Percentiles rank a stretch among this genome's conserved stretches.
These are phyloP conservation scores for Spiraea crenata DNA, from an alignment of 331 rosid genomes.

Conservation along the genomic window DNA sequence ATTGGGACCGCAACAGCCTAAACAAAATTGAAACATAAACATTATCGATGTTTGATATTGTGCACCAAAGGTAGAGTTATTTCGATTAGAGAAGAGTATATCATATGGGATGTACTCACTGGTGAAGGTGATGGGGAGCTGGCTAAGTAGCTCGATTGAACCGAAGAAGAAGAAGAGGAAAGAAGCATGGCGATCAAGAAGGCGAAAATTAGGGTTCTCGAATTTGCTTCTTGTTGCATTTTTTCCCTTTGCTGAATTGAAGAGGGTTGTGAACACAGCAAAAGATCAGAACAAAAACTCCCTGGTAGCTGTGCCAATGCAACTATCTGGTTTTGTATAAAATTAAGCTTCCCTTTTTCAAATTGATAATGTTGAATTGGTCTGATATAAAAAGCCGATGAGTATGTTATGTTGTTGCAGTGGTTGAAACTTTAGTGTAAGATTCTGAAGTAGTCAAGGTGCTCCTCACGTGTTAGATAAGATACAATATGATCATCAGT, in stretches of 20 bases:
- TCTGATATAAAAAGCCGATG: slow-evolving; percentile 17
- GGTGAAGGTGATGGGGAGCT: slow-evolving; percentile 48
- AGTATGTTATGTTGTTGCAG: slow-evolving; percentile 27
- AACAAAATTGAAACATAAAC: not conserved
- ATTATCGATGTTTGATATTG: not conserved
- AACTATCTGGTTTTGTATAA: not conserved
- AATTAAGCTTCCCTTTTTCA: not conserved
- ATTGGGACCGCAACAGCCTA: slow-evolving; percentile 25
- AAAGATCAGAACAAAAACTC: not conserved
- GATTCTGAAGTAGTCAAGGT: slow-evolving; percentile 33
- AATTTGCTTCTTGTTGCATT: slow-evolving; percentile 14
- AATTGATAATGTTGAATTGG: slow-evolving; percentile 17
- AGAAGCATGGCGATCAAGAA: slow-evolving; percentile 22
- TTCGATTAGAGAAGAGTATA: not conserved
- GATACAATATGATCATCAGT: not conserved
- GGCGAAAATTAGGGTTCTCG: slow-evolving; percentile 17
- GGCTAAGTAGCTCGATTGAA: slow-evolving; percentile 19
- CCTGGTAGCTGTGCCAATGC: not conserved
- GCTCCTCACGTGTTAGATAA: slow-evolving; percentile 27
- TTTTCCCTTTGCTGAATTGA: slow-evolving; percentile 8
- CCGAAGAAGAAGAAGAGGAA: slow-evolving; percentile 20
- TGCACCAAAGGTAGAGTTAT: not conserved
- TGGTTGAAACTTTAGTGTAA: slow-evolving; percentile 28
- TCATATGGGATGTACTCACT: slow-evolving; percentile 30
- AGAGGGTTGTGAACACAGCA: not conserved